Conservation (phyloP, 179 eudicot genomes). For the Spinacia oleracea region DNA sequence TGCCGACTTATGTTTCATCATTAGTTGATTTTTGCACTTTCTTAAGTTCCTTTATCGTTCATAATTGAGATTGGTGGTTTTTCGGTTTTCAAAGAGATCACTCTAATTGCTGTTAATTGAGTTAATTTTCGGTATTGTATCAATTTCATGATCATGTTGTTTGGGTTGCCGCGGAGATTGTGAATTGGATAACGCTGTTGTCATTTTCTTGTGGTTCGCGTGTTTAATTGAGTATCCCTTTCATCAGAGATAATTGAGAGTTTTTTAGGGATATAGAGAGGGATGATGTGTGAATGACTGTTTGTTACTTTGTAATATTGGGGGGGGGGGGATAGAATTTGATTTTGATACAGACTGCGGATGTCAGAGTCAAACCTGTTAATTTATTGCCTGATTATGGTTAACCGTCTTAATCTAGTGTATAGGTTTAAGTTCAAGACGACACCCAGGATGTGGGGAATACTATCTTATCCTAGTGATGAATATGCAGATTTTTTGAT, state of each 20-base stretch:
- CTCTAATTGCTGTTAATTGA: background rate
- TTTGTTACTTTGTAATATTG: too few species aligned
- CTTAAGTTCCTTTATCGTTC: background rate
- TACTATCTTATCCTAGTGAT: background rate
- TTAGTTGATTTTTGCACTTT: background rate
- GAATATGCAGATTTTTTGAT: background rate
- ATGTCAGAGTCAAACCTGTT: background rate
- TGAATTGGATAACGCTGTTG: background rate
- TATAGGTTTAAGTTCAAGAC: background rate
- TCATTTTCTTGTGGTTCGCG: background rate
- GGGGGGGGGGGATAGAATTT: background rate
- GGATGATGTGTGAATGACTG: background rate
- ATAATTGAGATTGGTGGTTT: background rate
- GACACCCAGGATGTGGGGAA: background rate
- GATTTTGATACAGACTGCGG: background rate
- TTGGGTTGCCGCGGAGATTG: background rate
- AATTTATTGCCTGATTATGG: background rate
- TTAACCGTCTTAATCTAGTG: background rate
- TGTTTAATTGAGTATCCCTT: too few species aligned
- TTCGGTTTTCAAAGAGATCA: background rate
- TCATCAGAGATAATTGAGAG: too few species aligned
- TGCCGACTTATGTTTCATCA: background rate
- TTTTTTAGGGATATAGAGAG: background rate
- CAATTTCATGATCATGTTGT: background rate
- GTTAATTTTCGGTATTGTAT: background rate